Base-by-base conservation (phyloP, 2,329 filamentous ascomycete genomes). In the Aphanoascus verrucosus region DNA sequence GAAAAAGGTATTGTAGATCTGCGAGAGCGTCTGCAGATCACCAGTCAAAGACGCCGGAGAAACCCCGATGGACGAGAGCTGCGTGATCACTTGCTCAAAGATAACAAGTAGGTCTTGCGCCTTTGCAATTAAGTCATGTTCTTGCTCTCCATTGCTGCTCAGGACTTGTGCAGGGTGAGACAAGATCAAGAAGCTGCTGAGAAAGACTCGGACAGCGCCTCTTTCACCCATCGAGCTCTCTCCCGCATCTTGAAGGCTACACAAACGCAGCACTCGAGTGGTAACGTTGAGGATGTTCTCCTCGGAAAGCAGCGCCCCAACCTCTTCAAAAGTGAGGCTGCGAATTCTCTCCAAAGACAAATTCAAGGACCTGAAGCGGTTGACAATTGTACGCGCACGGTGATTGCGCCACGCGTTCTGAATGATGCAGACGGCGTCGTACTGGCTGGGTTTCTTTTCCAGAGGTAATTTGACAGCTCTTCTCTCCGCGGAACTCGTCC, bases 131-230 rank as follows among this genome's bases (percentile, higher is more conserved):
- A 84, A 64, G 60, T 84, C 80, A 59, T 76, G 70, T 63, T 52
- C 50, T 59, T 82, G 79, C 53, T 81, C 77, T 34, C 81, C 80
- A 56, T 80, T 76, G 51, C 77, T 77, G 34, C 50, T 81, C 49
- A 84, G 66, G 6, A 83, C 80, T 53, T 80, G 74, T 3, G 74
- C 69, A 3, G 81, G 80, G 64, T 84, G 81, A 2, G 78, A 78
- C 15, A 81, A 68, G 50, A 84, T 80, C 47, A 84, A 69, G 63
- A 80, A 84, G 32, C 79, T 77, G 63, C 79, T 82, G 41, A 84
- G 71, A 59, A 84, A 84, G 1, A 78, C 82, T 55, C 80, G 71
- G 35, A 79, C 73, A n/a, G 75, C 72, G 37, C 77, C 77, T 58
- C 73, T 70, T 53, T 76, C 69, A 5, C 72, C 69, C 57, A 74